phyloP scores from a whole-genome alignment of 2,329 filamentous ascomycete species.

The Rhynchosporium graminicola region DNA sequence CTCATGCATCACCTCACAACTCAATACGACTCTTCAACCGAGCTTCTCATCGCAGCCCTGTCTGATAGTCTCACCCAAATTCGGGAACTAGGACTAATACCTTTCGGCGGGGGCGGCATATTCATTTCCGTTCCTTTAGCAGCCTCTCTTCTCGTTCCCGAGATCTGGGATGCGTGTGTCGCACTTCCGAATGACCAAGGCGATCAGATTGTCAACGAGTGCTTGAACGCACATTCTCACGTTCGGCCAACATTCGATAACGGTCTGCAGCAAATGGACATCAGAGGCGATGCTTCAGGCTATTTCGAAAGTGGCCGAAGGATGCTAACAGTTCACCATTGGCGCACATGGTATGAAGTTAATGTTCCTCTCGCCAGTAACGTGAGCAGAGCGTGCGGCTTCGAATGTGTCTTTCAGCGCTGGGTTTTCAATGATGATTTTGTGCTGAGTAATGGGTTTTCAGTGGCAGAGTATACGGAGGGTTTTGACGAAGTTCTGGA shows the following conservation, averaged over 20 bases:
- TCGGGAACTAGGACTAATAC: constrained; percentile 28
- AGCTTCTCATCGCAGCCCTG: constrained; percentile 29
- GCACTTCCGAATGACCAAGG: constrained; percentile 26
- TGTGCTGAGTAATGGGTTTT: constrained; percentile 48
- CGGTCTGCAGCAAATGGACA: constrained; percentile 36
- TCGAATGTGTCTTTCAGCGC: constrained; percentile 44
- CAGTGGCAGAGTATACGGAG: constrained; percentile 31
- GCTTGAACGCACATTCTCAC: constrained; percentile 27
- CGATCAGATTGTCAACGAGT: constrained; percentile 34
- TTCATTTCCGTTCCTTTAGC: constrained; percentile 36
- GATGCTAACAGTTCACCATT: constrained; percentile 36
- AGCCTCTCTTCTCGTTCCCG: constrained; percentile 16
- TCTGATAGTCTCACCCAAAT: constrained; percentile 34
- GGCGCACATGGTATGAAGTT: constrained; percentile 33
- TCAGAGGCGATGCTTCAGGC: constrained; percentile 30
- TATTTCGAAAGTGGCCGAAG: constrained; percentile 34
- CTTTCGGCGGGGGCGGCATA: constrained; percentile 37
- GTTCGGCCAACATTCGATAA: constrained; percentile 31
- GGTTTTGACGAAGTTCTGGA: constrained; percentile 25
- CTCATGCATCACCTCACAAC: constrained; percentile 30
- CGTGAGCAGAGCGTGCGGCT: constrained; percentile 30
- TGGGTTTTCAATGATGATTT: constrained; percentile 46
- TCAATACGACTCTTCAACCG: constrained; percentile 26
- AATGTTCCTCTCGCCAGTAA: constrained; percentile 24
- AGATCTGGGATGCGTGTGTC: constrained; percentile 30